These are phyloP conservation scores for Sarocladiaceae sp. DNA, from an alignment of 2,329 filamentous ascomycete genomes.

Conservation along the genomic window DNA sequence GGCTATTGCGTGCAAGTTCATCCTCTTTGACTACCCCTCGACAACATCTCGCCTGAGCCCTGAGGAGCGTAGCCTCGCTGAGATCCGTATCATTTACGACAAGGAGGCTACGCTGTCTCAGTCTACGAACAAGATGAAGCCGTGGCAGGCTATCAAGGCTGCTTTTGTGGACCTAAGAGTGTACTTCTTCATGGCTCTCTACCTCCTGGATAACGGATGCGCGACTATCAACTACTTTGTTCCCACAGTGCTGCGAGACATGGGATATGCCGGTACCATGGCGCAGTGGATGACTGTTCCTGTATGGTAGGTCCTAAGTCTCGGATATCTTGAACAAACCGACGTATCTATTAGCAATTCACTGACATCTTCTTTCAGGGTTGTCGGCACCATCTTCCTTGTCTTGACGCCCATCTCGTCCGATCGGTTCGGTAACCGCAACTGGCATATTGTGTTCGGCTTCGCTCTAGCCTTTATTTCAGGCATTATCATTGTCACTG, in stretches of 20 bases:
- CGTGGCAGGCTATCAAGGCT: conserved; percentile 21
- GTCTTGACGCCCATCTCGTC: too few relatives aligned
- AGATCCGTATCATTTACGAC: conserved; percentile 51
- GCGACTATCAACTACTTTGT: conserved; percentile 47
- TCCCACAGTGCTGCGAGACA: too few relatives aligned
- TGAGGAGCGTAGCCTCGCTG: conserved; percentile 57
- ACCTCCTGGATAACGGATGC: conserved; percentile 39
- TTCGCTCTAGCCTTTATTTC: conserved; percentile 19
- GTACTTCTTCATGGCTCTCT: conserved; percentile 40
- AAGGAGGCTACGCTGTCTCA: too few relatives aligned
- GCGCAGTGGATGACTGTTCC: too few relatives aligned
- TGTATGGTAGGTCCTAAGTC: too few relatives aligned
- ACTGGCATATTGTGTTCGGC: conserved; percentile 21
- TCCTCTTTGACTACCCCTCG: conserved; percentile 59
- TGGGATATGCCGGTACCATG: too few relatives aligned
- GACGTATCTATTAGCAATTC: too few relatives aligned
- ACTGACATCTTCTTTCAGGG: too few relatives aligned
- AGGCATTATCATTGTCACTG: conserved; percentile 23
- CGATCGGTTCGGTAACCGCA: conserved; percentile 20
- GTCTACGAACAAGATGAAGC: conserved; percentile 18
- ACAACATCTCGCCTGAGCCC: too few relatives aligned
- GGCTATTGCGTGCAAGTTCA: conserved; percentile 49
- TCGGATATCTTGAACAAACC: too few relatives aligned
- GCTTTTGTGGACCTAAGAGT: conserved; percentile 39
- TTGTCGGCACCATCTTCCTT: too few relatives aligned